Conservation (phyloP, 805 yeast species). For the Lipomyces starkeyi region DNA sequence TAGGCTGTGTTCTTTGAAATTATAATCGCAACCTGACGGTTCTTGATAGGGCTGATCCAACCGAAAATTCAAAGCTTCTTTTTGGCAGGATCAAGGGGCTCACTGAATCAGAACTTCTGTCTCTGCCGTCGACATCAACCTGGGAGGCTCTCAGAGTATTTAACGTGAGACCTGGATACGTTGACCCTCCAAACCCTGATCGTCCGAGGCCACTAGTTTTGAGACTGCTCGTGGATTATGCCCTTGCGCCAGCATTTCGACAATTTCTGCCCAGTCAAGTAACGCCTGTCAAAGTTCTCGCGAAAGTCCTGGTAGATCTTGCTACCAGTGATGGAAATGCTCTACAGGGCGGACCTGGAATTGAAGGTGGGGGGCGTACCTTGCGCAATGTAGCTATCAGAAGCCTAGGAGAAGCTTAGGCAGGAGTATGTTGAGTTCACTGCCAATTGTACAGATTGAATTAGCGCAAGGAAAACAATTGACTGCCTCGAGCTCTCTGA, state of each 20-base stretch:
- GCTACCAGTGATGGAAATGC: conserved; percentile 13
- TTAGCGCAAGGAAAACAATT: too few species aligned
- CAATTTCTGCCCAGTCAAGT: conserved; percentile 11
- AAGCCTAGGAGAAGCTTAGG: conserved; percentile 10
- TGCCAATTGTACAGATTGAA: too few species aligned
- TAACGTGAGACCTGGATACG: conserved; percentile 11
- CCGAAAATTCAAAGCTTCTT: conserved; percentile 6
- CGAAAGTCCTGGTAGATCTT: conserved; percentile 13
- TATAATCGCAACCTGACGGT: neutral
- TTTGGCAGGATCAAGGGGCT: conserved; percentile 14
- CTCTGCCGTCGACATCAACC: neutral
- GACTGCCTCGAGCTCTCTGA: too few species aligned
- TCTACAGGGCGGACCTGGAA: neutral
- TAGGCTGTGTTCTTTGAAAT: neutral
- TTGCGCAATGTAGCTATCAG: conserved; percentile 6
- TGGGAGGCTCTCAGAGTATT: conserved; percentile 11
- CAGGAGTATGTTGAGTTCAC: too few species aligned
- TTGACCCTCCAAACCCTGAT: neutral
- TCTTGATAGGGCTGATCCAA: conserved; percentile 13
- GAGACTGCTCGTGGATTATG: conserved; percentile 10
- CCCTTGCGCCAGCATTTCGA: neutral
- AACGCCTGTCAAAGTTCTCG: conserved; percentile 8
- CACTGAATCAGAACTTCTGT: conserved; percentile 14
- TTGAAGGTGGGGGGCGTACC: conserved; percentile 11
- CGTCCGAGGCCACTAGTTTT: neutral